Evolutionary conservation across 2,329 filamentous ascomycete genomes (phyloP).

Genomic region (Alternaria atra): DNA sequence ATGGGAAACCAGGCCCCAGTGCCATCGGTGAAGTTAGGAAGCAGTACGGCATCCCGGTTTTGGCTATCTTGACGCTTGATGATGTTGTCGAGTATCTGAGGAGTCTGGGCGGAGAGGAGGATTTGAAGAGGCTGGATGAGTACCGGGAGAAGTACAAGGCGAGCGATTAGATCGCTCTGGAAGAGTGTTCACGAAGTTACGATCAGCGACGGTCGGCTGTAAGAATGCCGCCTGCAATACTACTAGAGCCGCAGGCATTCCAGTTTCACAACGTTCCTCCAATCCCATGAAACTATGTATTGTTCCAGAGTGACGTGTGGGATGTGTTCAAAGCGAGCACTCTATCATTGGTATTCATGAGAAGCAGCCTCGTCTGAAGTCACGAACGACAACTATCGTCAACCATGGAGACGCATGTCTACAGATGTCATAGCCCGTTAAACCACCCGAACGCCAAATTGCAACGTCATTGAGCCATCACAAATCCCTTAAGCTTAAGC

Average conservation of each 20-base stretch:
- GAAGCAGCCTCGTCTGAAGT: background rate
- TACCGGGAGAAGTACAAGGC: conserved; percentile 53
- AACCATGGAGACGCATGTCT: conserved; percentile 9
- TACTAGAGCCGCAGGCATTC: background rate
- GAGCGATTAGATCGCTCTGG: conserved; percentile 38
- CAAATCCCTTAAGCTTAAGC: conserved; percentile 20
- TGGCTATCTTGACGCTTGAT: conserved; percentile 82
- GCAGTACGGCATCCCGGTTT: conserved; percentile 83
- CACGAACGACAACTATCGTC: conserved; percentile 10
- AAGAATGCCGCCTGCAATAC: background rate
- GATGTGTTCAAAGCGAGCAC: conserved; percentile 3
- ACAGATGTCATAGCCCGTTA: background rate
- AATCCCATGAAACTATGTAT: too few relatives aligned
- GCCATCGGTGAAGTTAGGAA: conserved; percentile 86
- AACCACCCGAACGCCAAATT: conserved; percentile 3
- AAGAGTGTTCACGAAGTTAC: background rate
- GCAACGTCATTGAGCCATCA: conserved; percentile 4
- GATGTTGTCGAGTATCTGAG: conserved; percentile 69
- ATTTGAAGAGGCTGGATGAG: conserved; percentile 54
- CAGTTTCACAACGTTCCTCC: background rate
- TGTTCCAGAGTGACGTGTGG: background rate
- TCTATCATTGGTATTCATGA: conserved; percentile 9
- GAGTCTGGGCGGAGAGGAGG: conserved; percentile 55
- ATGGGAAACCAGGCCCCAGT: conserved; percentile 74
- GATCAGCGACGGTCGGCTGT: background rate